Conservation (phyloP, 2,329 filamentous ascomycete species). For the Pseudopyricularia cyperi region DNA sequence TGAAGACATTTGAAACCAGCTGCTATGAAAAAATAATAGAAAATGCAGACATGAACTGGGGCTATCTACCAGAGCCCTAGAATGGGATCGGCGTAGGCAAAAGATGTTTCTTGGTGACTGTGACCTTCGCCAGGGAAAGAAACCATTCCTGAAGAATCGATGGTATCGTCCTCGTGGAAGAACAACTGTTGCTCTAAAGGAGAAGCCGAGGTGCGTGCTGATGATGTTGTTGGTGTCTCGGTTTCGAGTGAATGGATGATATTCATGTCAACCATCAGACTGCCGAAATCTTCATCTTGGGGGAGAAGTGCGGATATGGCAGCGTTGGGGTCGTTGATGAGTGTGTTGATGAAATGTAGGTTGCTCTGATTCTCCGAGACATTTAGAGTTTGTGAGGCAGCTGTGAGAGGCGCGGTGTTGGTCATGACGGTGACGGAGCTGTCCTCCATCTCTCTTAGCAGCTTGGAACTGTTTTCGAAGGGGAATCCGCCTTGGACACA, state of each 20-base stretch:
- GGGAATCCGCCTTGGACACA: constrained; percentile 1
- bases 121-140: background rate
- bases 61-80: background rate
- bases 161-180: background rate
- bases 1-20: background rate
- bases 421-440: constrained; percentile 1
- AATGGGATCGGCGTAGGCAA: background rate
- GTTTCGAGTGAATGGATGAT: background rate
- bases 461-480: background rate
- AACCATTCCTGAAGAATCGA: background rate
- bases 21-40: background rate
- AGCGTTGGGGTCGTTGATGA: background rate
- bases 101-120: background rate
- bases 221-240: background rate
- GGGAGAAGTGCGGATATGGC: background rate
- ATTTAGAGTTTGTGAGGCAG: background rate
- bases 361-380: background rate
- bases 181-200: background rate
- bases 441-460: constrained; percentile 1
- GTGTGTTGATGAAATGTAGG: background rate
- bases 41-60: background rate
- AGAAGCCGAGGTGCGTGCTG: background rate
- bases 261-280: background rate
- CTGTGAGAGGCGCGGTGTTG: background rate
- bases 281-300: background rate